These are phyloP conservation scores for Fonsecaea pugnacius DNA, from an alignment of 2,329 filamentous ascomycete species.

Conservation along the genomic window DNA sequence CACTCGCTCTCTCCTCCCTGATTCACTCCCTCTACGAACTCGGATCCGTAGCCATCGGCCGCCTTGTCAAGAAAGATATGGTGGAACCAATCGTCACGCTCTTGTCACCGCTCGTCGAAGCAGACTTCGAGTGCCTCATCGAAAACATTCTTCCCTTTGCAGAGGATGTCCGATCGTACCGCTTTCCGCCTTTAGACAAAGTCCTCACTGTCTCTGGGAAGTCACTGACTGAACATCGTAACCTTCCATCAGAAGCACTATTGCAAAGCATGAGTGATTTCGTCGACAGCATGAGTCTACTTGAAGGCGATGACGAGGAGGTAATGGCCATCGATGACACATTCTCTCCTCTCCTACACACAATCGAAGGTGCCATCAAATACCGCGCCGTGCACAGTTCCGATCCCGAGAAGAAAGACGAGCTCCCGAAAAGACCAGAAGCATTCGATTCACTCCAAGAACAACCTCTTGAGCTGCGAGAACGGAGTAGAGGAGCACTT, in stretches of 20 bases:
- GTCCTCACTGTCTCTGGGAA: conserved; percentile 87
- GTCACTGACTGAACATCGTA: conserved; percentile 76
- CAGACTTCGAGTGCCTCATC: conserved; percentile 80
- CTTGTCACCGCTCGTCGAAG: conserved; percentile 77
- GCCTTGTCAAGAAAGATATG: conserved; percentile 81
- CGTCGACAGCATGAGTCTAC: conserved; percentile 88
- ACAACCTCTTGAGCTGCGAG: conserved; percentile 69
- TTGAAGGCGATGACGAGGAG: conserved; percentile 72
- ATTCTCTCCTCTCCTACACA: conserved; percentile 84
- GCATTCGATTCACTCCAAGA: conserved; percentile 73
- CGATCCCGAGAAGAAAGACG: conserved; percentile 42
- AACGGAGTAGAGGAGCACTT: conserved; percentile 62
- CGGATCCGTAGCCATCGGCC: conserved; percentile 82
- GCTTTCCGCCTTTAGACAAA: conserved; percentile 85
- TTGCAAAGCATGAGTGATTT: conserved; percentile 84
- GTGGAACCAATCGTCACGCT: conserved; percentile 78
- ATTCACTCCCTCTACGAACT: conserved; percentile 85
- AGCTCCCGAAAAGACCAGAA: conserved; percentile 65
- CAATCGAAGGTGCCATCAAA: conserved; percentile 82
- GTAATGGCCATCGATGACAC: conserved; percentile 77
- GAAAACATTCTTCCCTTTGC: conserved; percentile 91
- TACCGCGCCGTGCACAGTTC: conserved; percentile 77
- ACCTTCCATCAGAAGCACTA: conserved; percentile 76
- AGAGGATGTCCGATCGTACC: conserved; percentile 88
- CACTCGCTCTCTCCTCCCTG: conserved; percentile 83